Percentiles rank a stretch among this genome's conserved stretches.
phyloP scores from a whole-genome alignment of 2,329 filamentous ascomycete species.

The Diaporthe destruens region DNA sequence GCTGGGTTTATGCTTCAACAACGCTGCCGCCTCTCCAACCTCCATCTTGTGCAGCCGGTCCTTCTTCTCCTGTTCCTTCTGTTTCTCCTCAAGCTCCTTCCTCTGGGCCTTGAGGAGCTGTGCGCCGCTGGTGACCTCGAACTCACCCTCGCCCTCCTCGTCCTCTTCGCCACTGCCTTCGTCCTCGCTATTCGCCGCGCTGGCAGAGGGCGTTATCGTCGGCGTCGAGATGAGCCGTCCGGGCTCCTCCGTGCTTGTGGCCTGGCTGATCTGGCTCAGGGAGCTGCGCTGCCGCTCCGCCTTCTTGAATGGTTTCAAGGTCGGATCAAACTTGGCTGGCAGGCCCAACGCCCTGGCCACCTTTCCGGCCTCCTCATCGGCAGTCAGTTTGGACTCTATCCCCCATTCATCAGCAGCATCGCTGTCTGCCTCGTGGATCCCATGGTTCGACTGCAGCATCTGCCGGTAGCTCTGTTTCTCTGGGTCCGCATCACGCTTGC shows the following conservation, averaged over 20 bases:
- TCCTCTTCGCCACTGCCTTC: constrained; percentile 43
- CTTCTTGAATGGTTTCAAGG: constrained; percentile 67
- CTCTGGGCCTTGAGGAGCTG: constrained; percentile 58
- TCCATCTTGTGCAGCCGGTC: constrained; percentile 71
- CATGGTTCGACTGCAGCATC: constrained; percentile 76
- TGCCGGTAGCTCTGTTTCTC: constrained; percentile 80
- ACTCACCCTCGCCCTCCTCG: constrained; percentile 59
- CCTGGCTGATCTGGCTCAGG: constrained; percentile 43
- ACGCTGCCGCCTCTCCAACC: constrained; percentile 67
- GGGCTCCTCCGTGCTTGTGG: constrained; percentile 41
- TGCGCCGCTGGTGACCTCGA: constrained; percentile 55
- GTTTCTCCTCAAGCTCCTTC: constrained; percentile 54
- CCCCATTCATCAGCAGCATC: constrained; percentile 66
- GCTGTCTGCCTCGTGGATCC: constrained; percentile 70
- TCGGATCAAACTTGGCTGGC: constrained; percentile 73
- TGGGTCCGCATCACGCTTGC: constrained; percentile 84
- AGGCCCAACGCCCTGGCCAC: constrained; percentile 74
- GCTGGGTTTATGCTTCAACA: constrained; percentile 50
- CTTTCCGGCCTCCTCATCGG: constrained; percentile 73
- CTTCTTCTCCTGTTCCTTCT: constrained; percentile 59
- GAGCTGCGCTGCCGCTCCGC: constrained; percentile 43
- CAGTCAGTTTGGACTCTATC: constrained; percentile 65
- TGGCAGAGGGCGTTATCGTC: constrained; percentile 42
- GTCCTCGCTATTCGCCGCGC: constrained; percentile 45
- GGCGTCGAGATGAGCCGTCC: constrained; percentile 42